Evolutionary conservation across 225 moss, liverwort and hornwort genomes (phyloP).

Genomic region (Bryoerythrophyllum caledonicum): DNA sequence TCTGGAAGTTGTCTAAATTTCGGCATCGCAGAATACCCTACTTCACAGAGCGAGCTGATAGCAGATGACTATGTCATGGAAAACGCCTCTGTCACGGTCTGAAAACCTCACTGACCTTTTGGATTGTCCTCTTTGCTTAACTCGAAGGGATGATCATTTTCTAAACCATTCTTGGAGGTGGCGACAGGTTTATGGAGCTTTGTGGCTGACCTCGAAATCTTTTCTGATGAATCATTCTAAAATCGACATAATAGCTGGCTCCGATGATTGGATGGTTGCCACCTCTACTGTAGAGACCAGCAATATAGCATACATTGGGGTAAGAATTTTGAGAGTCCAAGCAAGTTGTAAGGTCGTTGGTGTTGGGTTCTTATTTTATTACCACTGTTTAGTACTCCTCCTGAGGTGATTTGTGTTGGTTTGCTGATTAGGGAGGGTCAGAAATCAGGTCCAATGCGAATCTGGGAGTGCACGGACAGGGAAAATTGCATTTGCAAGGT

Average conservation of each 20-base stretch:
- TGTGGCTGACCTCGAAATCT: slow-evolving; percentile 60
- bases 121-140: neutral
- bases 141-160: neutral
- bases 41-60: slow-evolving; percentile 70
- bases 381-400: neutral
- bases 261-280: slow-evolving; percentile 54
- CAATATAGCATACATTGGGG: slow-evolving; percentile 54
- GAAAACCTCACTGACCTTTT: slow-evolving; percentile 8
- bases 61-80: slow-evolving; percentile 60
- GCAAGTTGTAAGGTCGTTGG: neutral
- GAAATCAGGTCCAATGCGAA: slow-evolving; percentile 73
- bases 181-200: slow-evolving; percentile 59
- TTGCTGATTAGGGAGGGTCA: slow-evolving; percentile 57
- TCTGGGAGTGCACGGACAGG: slow-evolving; percentile 80
- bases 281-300: slow-evolving; percentile 71
- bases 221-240: slow-evolving; percentile 56
- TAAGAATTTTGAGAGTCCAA: neutral
- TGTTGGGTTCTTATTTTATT: neutral
- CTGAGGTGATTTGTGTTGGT: slow-evolving; percentile 13
- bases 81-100: slow-evolving; percentile 42
- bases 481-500: slow-evolving; percentile 54
- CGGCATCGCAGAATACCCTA: slow-evolving; percentile 53
- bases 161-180: slow-evolving; percentile 4
- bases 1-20: slow-evolving; percentile 60
- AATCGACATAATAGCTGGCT: slow-evolving; percentile 53